Base-by-base conservation (phyloP, 2,329 filamentous ascomycete species). In the Calycina herbarum region DNA sequence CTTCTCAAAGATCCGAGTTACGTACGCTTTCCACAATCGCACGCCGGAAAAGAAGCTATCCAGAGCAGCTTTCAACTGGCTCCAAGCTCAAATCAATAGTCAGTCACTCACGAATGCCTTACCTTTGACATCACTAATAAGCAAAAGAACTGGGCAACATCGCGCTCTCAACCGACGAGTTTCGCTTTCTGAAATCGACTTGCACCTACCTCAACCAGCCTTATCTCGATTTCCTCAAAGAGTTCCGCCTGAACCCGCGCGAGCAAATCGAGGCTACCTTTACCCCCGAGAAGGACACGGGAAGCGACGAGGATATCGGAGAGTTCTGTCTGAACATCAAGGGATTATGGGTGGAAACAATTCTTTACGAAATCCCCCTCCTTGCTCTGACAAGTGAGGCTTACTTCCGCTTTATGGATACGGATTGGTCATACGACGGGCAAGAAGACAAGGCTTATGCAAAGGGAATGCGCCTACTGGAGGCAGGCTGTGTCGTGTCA, bases 371-470 rank as follows among this genome's bases (percentile, higher is more conserved):
- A 80, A 97, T 99, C 65, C 95, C 95, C 0, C 84, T 99, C 27
- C 84, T 99, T 24, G 93, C 96, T 2, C 79, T 99, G 69, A 92
- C 94, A 1, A 97, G 93, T 59, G 94, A 99, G 78, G 93, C 95
- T 60, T 99, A 97, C 80, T 99, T 99, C 84, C 93, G 92, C 75
- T 98, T 97, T 79, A 92, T 93, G 82, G 93, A 99, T 76, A 92
- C 80, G 62, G 94, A 97, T 76, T 99, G 95, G 95, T 89, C 86
- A 72, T 91, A 98, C 73, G 86, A 91, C 5, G 90, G 89, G 2
- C 95, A 99, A 77, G 88, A 96, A 74, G 89, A 96, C 60, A 89
- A 89, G 71, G 94, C 95, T 1, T 92, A 88, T 68, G 82, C 86
- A 8, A 99, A 99, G 80, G 95, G 93, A 1, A 82, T 89, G 69